These are phyloP conservation scores for Colletotrichum liaoningense DNA, from an alignment of 2,329 filamentous ascomycete genomes.

Conservation along the genomic window DNA sequence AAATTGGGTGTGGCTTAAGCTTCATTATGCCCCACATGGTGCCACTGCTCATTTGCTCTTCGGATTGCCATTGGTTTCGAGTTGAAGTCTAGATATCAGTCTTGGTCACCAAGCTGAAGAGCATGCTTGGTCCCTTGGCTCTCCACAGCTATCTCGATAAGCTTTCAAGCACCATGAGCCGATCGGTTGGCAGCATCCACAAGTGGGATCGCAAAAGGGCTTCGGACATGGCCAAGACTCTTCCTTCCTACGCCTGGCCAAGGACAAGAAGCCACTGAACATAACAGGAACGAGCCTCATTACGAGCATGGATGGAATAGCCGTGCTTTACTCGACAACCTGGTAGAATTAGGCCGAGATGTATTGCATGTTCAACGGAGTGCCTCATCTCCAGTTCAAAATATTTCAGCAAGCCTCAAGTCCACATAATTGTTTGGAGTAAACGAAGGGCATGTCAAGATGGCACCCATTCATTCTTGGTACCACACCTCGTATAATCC, in stretches of 20 bases:
- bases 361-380: background rate
- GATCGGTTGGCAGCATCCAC: constrained; percentile 7
- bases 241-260: background rate
- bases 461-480: background rate
- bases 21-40: constrained; percentile 18
- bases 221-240: background rate
- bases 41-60: constrained; percentile 2
- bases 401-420: background rate
- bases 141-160: background rate
- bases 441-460: background rate
- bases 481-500: background rate
- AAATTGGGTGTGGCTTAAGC: constrained; percentile 34
- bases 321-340: background rate
- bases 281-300: background rate
- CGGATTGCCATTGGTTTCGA: constrained; percentile 3
- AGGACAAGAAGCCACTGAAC: background rate
- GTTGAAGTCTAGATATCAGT: background rate
- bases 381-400: background rate
- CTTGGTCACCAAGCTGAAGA: background rate
- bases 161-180: constrained; percentile 3
- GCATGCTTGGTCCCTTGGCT: background rate
- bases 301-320: background rate
- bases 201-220: background rate
- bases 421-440: background rate
- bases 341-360: background rate